A percentile compares a stretch with the other conserved stretches of the same genome.
phyloP scores from a whole-genome alignment of 257 asterid species.

The Ophiorrhiza pumila region DNA sequence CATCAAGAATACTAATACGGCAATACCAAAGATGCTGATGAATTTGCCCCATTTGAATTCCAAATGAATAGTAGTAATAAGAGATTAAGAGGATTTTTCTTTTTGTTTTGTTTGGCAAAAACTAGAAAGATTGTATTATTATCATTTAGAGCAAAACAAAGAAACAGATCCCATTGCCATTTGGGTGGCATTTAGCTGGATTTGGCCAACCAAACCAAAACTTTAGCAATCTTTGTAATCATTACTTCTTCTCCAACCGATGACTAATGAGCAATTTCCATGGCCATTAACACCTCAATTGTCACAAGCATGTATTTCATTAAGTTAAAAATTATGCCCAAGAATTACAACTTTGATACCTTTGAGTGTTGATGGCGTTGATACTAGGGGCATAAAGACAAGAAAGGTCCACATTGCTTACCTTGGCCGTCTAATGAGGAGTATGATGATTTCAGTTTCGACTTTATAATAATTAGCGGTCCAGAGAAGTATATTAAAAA shows the following conservation, averaged over 20 bases:
- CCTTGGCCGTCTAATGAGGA: constrained; percentile 81
- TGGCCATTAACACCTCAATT: background rate
- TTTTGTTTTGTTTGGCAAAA: too few species aligned
- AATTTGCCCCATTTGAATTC: background rate
- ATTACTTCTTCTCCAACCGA: constrained; percentile 14
- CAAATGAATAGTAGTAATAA: too few species aligned
- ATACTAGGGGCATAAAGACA: constrained; percentile 57
- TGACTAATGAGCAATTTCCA: constrained; percentile 4
- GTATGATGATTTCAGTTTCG: constrained; percentile 64
- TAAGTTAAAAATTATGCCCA: too few species aligned
- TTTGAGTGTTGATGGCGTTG: constrained; percentile 40
- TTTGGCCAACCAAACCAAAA: background rate
- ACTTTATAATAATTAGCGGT: constrained; percentile 30
- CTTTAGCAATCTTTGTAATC: constrained; percentile 5
- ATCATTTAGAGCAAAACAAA: too few species aligned
- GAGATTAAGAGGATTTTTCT: too few species aligned
- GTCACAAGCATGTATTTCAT: background rate
- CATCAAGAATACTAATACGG: too few species aligned
- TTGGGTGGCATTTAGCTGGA: background rate
- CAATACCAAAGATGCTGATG: too few species aligned
- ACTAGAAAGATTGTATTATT: too few species aligned
- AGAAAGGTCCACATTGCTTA: constrained; percentile 41
- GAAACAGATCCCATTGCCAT: too few species aligned
- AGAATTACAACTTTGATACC: constrained; percentile 42
- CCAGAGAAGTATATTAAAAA: too few species aligned